These are phyloP conservation scores for Pythium pyrilobum DNA, from an alignment of 352 stramenopile genomes.

Conservation along the genomic window DNA sequence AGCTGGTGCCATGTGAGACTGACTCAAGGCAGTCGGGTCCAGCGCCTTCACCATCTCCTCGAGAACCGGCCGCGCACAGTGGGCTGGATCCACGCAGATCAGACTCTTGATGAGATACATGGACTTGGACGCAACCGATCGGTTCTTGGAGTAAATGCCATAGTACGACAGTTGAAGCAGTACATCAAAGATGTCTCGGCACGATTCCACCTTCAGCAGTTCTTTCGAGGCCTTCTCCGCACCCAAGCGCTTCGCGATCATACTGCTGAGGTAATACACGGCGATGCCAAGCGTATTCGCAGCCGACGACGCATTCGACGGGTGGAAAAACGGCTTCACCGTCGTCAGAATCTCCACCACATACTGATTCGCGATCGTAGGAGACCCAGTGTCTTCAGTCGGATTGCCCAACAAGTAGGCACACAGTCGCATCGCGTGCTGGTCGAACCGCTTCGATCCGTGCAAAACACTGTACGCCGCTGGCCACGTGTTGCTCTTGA, in stretches of 20 bases:
- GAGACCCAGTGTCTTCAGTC: constrained; percentile 2
- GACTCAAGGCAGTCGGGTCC: constrained; percentile 60
- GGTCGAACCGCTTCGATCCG: constrained; percentile 49
- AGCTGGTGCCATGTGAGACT: constrained; percentile 63
- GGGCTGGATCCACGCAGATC: constrained; percentile 41
- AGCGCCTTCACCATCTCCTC: constrained; percentile 69
- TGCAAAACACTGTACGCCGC: constrained; percentile 41
- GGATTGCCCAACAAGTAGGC: constrained; percentile 41
- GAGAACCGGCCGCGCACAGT: constrained; percentile 40
- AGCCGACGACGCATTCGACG: constrained; percentile 59
- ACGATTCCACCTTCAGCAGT: constrained; percentile 24
- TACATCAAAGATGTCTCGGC: constrained; percentile 35
- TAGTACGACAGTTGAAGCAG: constrained; percentile 53
- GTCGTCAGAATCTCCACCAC: constrained; percentile 52
- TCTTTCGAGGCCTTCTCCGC: constrained; percentile 30
- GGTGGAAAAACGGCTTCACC: constrained; percentile 68
- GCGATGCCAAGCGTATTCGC: constrained; percentile 46
- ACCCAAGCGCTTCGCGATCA: constrained; percentile 45
- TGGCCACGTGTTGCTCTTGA: constrained; percentile 58
- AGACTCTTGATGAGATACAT: constrained; percentile 71
- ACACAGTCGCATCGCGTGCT: constrained; percentile 48
- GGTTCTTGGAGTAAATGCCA: constrained; percentile 75
- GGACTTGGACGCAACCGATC: constrained; percentile 50
- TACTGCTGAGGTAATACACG: constrained; percentile 48
- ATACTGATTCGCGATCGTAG: constrained; percentile 30